Percentiles rank a stretch among this genome's conserved stretches.
phyloP scores from a whole-genome alignment of 768 basidiomycete species.

The Gymnopilus junonius region DNA sequence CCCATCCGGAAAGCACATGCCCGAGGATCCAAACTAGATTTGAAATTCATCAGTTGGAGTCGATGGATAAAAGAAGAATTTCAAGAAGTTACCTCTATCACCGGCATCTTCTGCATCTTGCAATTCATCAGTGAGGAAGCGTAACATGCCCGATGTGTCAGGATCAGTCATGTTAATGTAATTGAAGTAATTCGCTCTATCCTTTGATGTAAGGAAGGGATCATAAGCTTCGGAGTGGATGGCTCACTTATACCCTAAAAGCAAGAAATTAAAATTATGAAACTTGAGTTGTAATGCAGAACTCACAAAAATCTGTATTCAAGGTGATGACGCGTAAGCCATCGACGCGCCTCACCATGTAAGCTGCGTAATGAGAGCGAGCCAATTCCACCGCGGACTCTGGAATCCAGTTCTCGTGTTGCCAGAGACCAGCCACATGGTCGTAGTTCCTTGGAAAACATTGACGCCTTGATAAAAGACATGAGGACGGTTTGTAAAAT shows the following conservation, averaged over 20 bases:
- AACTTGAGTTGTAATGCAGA: neutral
- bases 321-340: constrained; percentile 74
- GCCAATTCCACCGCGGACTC: constrained; percentile 58
- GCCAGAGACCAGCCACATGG: constrained; percentile 72
- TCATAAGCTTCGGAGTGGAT: neutral
- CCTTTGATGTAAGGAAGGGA: neutral
- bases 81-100: constrained; percentile 57
- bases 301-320: constrained; percentile 78
- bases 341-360: constrained; percentile 68
- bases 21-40: constrained; percentile 50
- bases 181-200: constrained; percentile 72
- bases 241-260: constrained; percentile 40
- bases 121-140: constrained; percentile 78
- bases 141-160: constrained; percentile 76
- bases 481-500: neutral
- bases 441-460: constrained; percentile 68
- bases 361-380: constrained; percentile 71
- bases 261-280: constrained; percentile 2
- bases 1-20: constrained; percentile 63
- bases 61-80: constrained; percentile 10
- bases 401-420: constrained; percentile 72
- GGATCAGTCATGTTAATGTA: constrained; percentile 75
- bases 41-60: constrained; percentile 35
- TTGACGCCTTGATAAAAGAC: neutral
- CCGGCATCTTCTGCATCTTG: constrained; percentile 80